A percentile compares a stretch with the other conserved stretches of the same genome.
Evolutionary conservation across 139 green algal genomes (phyloP).

Genomic region (Nannochloris sp.): DNA sequence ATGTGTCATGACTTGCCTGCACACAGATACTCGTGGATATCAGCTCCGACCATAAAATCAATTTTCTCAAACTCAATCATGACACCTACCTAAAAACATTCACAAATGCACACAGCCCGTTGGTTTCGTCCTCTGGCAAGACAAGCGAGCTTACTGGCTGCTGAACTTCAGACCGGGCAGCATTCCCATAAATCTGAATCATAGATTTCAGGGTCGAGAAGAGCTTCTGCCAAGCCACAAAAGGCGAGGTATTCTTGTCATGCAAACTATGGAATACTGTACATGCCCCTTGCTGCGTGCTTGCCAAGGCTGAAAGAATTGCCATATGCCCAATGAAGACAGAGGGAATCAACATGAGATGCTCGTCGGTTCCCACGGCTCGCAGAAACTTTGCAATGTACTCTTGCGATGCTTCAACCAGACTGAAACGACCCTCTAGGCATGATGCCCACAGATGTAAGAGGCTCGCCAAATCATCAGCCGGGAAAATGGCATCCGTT

Average conservation of each 20-base stretch:
- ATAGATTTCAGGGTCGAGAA: constrained; percentile 42
- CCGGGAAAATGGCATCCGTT: too few species aligned
- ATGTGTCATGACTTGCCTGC: constrained; percentile 29
- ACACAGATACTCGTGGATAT: background rate
- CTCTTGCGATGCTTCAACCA: constrained; percentile 33
- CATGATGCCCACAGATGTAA: background rate
- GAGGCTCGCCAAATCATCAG: background rate
- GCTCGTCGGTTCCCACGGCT: constrained; percentile 18
- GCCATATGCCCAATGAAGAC: constrained; percentile 49
- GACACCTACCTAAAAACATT: constrained; percentile 21
- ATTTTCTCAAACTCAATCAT: background rate
- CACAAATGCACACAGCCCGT: constrained; percentile 31
- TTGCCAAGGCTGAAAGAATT: constrained; percentile 50
- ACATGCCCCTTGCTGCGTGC: constrained; percentile 35
- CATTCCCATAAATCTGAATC: constrained; percentile 15
- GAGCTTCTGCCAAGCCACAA: constrained; percentile 54
- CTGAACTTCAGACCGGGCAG: background rate
- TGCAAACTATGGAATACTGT: constrained; percentile 35
- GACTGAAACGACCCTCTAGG: constrained; percentile 12
- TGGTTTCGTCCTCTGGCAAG: constrained; percentile 28
- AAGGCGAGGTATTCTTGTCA: constrained; percentile 21
- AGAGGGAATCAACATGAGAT: constrained; percentile 14
- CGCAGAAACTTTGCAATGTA: constrained; percentile 46
- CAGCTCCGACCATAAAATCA: background rate
- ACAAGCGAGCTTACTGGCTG: constrained; percentile 6